phyloP scores from a whole-genome alignment of 495 filamentous ascomycete species.

The Hypoxylon rickii region DNA sequence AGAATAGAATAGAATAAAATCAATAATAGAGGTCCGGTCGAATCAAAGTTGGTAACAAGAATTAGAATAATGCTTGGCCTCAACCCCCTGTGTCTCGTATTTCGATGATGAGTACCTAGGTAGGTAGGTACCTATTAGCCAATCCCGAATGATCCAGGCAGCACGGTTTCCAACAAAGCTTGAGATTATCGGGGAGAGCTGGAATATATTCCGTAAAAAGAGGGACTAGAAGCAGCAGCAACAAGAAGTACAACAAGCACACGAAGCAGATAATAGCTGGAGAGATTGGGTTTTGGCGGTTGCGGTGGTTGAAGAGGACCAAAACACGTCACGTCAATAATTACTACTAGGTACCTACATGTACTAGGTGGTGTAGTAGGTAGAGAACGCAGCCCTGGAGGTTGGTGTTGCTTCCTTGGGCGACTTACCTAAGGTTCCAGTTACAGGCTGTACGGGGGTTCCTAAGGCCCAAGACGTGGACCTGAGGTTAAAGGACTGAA shows the following conservation, averaged over 20 bases:
- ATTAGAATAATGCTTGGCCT: neutral
- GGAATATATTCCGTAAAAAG: constrained; percentile 3
- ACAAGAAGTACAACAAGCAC: neutral
- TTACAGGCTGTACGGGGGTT: too few relatives aligned
- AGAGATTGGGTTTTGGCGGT: neutral
- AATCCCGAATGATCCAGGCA: constrained; percentile 11
- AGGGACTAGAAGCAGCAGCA: constrained; percentile 12
- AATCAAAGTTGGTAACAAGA: neutral
- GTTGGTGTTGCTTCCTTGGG: neutral
- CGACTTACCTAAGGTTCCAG: neutral
- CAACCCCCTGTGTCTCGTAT: constrained; percentile 29
- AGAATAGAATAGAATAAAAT: too few relatives aligned
- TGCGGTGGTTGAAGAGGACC: neutral
- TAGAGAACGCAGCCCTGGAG: too few relatives aligned
- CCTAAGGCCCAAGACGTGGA: too few relatives aligned
- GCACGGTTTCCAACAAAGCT: constrained; percentile 21
- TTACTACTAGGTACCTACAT: too few relatives aligned
- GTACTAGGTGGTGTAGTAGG: neutral
- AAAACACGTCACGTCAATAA: constrained; percentile 32
- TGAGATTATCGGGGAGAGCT: neutral
- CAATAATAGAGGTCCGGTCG: too few relatives aligned
- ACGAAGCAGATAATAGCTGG: constrained; percentile 1
- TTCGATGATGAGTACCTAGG: too few relatives aligned
- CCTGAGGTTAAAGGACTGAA: too few relatives aligned
- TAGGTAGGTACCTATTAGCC: constrained; percentile 16